Base-by-base conservation (phyloP, 345 rosid genomes). In the Brassica carinata region DNA sequence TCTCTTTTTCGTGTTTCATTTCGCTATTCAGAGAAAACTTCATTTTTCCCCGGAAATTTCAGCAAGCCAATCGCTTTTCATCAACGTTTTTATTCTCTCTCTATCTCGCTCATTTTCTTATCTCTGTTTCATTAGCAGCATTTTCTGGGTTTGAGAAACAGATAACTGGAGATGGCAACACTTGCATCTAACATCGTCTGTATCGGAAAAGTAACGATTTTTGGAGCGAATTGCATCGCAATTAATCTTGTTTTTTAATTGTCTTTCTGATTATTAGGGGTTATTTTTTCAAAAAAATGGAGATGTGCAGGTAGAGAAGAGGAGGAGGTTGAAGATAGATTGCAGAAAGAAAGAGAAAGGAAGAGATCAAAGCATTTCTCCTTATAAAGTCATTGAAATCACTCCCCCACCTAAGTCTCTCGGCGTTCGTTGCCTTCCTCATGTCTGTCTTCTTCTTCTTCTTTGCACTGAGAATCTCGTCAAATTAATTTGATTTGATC, bases 391-490 rank as follows among this genome's bases (percentile, higher is more conserved):
- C 58, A 74, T 93, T 73, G 99, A 96, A 80, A 89, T 93, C 8
- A 93, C 99, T 8, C 98, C 99, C 75, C 98, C 97, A 1, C 99
- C 99, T 74, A 96, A 87, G 85, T 84, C 78, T 82, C 97, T 96
- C 15, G 98, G 98, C 81, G 84, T 88, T 84, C 96, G 99, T 61
- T 90, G 93, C 83, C 88, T 93, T 73, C 89, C 99, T 72, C 77
- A 87, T 3, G 99, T 90, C 71, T 78, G 92, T 86, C n/a, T 11
- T 73, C 36, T 8, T 66, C 66, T 43, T 26, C 43, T 33, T 34
- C 64, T 7, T 19, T 40, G 8, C 23, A 5, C 70, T 67, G 13
- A 1, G 15, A 69, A 26, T 72, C 33, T 7, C 55, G 14, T 31
- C 66, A 53, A 72, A 71, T 15, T 19, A 18, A 57, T 33, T 18